phyloP scores from a whole-genome alignment of 305 asterid genomes.

The Fraxinus nigra region DNA sequence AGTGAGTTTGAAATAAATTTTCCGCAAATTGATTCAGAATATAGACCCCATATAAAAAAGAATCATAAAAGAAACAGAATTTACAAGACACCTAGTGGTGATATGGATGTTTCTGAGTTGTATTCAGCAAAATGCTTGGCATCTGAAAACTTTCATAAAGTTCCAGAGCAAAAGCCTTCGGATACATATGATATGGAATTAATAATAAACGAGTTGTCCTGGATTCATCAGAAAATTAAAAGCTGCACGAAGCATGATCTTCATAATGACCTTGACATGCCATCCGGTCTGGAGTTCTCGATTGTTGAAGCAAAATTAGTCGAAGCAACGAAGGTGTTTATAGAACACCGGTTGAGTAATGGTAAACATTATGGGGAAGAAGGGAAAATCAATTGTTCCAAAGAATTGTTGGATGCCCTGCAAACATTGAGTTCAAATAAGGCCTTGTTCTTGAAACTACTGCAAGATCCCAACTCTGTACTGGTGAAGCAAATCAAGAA shows the following conservation, averaged over 20 bases:
- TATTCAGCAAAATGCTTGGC: slow-evolving; percentile 30
- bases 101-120: slow-evolving; percentile 40
- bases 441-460: slow-evolving; percentile 55
- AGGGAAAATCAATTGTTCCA: slow-evolving; percentile 41
- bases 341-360: slow-evolving; percentile 50
- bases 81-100: slow-evolving; percentile 23
- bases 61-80: slow-evolving; percentile 38
- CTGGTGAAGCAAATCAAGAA: slow-evolving; percentile 47
- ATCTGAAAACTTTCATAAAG: slow-evolving; percentile 25
- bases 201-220: slow-evolving; percentile 47
- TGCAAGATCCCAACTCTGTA: slow-evolving; percentile 61
- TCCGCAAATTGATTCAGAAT: slow-evolving; percentile 31
- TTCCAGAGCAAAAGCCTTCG: slow-evolving; percentile 26
- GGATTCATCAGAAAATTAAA: slow-evolving; percentile 31
- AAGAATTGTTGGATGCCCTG: slow-evolving; percentile 68
- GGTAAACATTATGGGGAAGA: slow-evolving; percentile 45
- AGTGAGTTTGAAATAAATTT: slow-evolving; percentile 36
- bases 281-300: slow-evolving; percentile 33
- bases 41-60: slow-evolving; percentile 36
- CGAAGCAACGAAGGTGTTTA: slow-evolving; percentile 59
- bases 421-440: slow-evolving; percentile 50
- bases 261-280: slow-evolving; percentile 30
- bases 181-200: slow-evolving; percentile 52
- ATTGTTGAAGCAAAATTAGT: slow-evolving; percentile 58
- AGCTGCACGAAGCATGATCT: slow-evolving; percentile 28